These are phyloP conservation scores for Stropharia rugosoannulata DNA, from an alignment of 768 basidiomycete genomes.

Conservation along the genomic window DNA sequence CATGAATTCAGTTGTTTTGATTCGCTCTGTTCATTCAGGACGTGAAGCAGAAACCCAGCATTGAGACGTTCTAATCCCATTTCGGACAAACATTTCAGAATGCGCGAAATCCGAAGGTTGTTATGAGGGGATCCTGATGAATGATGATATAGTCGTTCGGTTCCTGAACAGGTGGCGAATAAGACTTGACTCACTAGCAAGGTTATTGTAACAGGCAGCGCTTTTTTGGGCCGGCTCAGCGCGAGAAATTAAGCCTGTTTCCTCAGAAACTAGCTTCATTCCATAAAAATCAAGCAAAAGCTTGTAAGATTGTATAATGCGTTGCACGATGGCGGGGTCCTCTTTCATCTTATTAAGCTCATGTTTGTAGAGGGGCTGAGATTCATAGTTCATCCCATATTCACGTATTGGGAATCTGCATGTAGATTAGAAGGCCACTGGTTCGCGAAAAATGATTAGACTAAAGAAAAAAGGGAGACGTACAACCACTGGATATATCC, in stretches of 20 bases:
- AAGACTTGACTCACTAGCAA: conserved; percentile 51
- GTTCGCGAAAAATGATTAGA: neutral
- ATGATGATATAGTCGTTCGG: conserved; percentile 13
- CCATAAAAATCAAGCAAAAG: conserved; percentile 85
- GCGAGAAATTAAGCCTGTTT: conserved; percentile 61
- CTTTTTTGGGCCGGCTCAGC: conserved; percentile 47
- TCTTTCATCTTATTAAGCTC: conserved; percentile 59
- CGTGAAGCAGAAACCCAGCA: conserved; percentile 65
- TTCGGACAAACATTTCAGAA: conserved; percentile 74
- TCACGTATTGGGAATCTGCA: conserved; percentile 73
- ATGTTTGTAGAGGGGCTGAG: conserved; percentile 65
- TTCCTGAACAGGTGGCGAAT: conserved; percentile 12
- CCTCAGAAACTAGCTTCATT: conserved; percentile 57
- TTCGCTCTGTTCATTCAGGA: conserved; percentile 71
- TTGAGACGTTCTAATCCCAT: conserved; percentile 64
- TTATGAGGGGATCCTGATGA: conserved; percentile 65
- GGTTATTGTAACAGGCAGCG: conserved; percentile 57
- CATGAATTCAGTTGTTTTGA: conserved; percentile 46
- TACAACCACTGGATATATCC: conserved; percentile 82
- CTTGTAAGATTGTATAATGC: conserved; percentile 58
- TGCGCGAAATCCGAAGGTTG: conserved; percentile 74
- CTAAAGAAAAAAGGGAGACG: conserved; percentile 21
- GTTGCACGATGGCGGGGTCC: conserved; percentile 43
- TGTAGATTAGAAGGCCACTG: neutral
- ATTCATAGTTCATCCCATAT: conserved; percentile 66